Conservation (phyloP, 2,329 filamentous ascomycete genomes). For the Teratosphaeria pseudoeucalypti region DNA sequence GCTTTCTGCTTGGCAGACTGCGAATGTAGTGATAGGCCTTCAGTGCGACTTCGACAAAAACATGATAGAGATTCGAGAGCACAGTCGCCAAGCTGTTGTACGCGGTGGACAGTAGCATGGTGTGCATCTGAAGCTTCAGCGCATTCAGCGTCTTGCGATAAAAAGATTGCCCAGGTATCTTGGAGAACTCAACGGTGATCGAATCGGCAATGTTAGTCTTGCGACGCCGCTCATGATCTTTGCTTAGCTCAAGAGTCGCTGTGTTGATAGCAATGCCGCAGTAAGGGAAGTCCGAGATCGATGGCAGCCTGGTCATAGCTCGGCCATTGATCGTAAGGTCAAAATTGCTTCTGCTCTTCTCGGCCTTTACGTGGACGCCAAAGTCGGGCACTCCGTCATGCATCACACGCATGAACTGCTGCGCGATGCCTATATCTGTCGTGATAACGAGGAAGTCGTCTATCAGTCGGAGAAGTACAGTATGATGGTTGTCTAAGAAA, state of each 20-base stretch:
- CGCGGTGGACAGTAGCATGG: slow-evolving; percentile 70
- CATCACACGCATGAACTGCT: slow-evolving; percentile 68
- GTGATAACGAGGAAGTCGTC: slow-evolving; percentile 93
- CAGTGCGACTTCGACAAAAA: slow-evolving; percentile 66
- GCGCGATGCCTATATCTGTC: slow-evolving; percentile 54
- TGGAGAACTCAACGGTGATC: slow-evolving; percentile 68
- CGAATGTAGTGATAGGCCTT: slow-evolving; percentile 56
- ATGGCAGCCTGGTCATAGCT: slow-evolving; percentile 39
- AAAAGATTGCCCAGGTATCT: slow-evolving; percentile 64
- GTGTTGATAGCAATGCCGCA: slow-evolving; percentile 74
- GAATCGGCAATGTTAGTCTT: slow-evolving; percentile 52
- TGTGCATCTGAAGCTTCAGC: slow-evolving; percentile 76
- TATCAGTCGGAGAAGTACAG: slow-evolving; percentile 68
- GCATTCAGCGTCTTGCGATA: slow-evolving; percentile 63
- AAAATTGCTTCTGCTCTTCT: slow-evolving; percentile 82
- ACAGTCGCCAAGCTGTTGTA: slow-evolving; percentile 65
- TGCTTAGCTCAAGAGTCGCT: slow-evolving; percentile 61
- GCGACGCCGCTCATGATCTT: slow-evolving; percentile 49
- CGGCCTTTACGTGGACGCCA: slow-evolving; percentile 64
- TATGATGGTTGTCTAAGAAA: slow-evolving; percentile 50
- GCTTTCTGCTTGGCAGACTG: slow-evolving; percentile 47
- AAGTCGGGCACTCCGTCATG: slow-evolving; percentile 67
- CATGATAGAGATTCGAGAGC: slow-evolving; percentile 62
- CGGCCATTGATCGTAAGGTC: slow-evolving; percentile 47
- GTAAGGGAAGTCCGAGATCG: slow-evolving; percentile 62